phyloP scores from a whole-genome alignment of 2,329 filamentous ascomycete genomes.

The Claviceps cyperi region DNA sequence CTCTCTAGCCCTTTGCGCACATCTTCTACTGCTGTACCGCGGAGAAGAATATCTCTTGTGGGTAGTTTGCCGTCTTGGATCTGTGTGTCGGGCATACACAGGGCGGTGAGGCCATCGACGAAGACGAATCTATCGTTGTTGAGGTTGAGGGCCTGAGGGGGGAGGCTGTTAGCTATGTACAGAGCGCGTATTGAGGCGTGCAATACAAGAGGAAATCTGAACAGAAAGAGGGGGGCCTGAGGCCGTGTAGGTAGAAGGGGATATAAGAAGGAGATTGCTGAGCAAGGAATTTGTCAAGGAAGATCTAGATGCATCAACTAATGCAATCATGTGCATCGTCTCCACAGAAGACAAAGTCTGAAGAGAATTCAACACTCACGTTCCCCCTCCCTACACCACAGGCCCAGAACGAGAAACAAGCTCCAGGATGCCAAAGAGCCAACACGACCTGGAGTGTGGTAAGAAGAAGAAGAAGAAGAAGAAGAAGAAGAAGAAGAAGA shows the following conservation, averaged over 20 bases:
- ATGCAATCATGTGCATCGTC: too few species aligned
- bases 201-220: not conserved
- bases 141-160: conserved; percentile 9
- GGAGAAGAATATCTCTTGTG: conserved; percentile 14
- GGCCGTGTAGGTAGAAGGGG: not conserved
- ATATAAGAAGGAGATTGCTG: not conserved
- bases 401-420: too few species aligned
- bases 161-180: not conserved
- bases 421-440: too few species aligned
- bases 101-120: conserved; percentile 55
- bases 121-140: conserved; percentile 51
- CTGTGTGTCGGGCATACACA: conserved; percentile 29
- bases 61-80: not conserved
- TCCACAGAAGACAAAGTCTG: too few species aligned
- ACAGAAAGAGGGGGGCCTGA: not conserved
- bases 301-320: too few species aligned
- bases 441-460: too few species aligned
- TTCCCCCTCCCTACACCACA: too few species aligned
- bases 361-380: too few species aligned
- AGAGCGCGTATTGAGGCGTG: too few species aligned
- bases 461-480: too few species aligned
- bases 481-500: too few species aligned
- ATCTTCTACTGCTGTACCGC: conserved; percentile 18
- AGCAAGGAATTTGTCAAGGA: too few species aligned
- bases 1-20: conserved; percentile 25